Evolutionary conservation across 1,139 yeast genomes (phyloP).

Genomic region (Taphrina communis): DNA sequence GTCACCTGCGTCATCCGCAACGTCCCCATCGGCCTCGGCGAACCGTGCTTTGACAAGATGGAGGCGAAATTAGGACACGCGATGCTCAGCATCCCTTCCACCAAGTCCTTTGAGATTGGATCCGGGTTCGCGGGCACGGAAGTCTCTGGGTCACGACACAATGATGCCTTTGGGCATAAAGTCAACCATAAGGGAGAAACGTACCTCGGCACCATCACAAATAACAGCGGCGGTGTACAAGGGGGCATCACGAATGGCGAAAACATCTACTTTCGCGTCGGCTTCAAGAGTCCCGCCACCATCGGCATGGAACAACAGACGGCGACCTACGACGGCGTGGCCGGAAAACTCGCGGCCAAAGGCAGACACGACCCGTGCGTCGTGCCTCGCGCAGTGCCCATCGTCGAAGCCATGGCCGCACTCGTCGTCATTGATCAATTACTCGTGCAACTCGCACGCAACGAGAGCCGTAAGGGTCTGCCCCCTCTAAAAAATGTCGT

Average conservation of each 20-base stretch:
- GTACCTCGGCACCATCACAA: conserved; percentile 79
- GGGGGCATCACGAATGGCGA: conserved; percentile 98
- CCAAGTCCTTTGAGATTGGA: conserved; percentile 97
- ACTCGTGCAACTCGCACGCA: conserved; percentile 85
- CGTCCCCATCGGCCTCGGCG: conserved; percentile 92
- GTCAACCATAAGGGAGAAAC: conserved; percentile 46
- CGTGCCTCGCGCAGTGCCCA: conserved; percentile 97
- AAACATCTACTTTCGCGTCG: conserved; percentile 88
- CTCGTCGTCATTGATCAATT: conserved; percentile 85
- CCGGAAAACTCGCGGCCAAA: conserved; percentile 88
- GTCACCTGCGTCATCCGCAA: conserved; percentile 97
- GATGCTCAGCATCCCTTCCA: conserved; percentile 95
- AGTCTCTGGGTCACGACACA: conserved; percentile 91
- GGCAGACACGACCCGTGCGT: conserved; percentile 99
- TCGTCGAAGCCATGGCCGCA: conserved; percentile 97
- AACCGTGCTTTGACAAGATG: conserved; percentile 94
- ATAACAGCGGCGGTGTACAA: conserved; percentile 95
- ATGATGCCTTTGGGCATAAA: conserved; percentile 68
- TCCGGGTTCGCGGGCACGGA: conserved; percentile 90
- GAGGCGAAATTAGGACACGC: conserved; percentile 97
- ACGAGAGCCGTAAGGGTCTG: conserved; percentile 54
- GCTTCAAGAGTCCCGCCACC: conserved; percentile 98
- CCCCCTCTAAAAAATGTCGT: conserved; percentile 39
- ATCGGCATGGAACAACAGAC: conserved; percentile 91
- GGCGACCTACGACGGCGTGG: conserved; percentile 81